Conservation (phyloP, 2,329 filamentous ascomycete species). For the Trichophyton mentagrophytes region DNA sequence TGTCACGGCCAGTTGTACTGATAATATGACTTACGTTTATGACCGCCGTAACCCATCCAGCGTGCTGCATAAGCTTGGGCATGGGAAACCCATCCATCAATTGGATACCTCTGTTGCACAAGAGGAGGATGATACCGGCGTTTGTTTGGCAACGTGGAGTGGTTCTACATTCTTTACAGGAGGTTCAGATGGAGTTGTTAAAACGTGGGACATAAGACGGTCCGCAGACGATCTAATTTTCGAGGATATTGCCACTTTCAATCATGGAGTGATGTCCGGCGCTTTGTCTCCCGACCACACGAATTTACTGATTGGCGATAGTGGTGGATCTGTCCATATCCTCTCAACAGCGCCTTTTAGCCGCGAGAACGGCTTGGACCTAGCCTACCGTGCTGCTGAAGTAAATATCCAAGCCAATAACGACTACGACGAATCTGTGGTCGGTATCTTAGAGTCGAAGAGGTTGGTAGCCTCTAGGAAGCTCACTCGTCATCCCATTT, state of each 20-base stretch:
- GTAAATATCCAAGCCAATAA: neutral
- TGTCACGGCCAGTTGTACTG: conserved; percentile 47
- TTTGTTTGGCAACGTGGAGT: conserved; percentile 47
- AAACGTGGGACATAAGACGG: conserved; percentile 46
- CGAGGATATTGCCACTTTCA: conserved; percentile 37
- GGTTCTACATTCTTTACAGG: conserved; percentile 44
- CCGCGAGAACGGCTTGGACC: conserved; percentile 13
- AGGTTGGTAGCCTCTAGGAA: conserved; percentile 22
- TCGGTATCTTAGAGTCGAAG: neutral
- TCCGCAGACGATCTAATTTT: conserved; percentile 40
- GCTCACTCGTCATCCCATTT: conserved; percentile 24
- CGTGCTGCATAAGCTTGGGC: conserved; percentile 38
- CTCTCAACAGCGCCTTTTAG: conserved; percentile 29
- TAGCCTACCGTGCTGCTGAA: conserved; percentile 17
- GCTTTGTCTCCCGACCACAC: conserved; percentile 44
- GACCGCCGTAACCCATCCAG: conserved; percentile 38
- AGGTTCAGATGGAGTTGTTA: conserved; percentile 48
- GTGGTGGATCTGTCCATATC: conserved; percentile 42
- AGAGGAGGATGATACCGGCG: conserved; percentile 45
- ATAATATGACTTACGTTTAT: conserved; percentile 49
- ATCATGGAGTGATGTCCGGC: conserved; percentile 46
- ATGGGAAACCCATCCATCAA: conserved; percentile 40
- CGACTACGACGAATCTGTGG: neutral
- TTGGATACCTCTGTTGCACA: conserved; percentile 26
- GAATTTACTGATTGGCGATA: conserved; percentile 46